phyloP scores from a whole-genome alignment of 2,329 filamentous ascomycete genomes.

The Onygenales sp. region DNA sequence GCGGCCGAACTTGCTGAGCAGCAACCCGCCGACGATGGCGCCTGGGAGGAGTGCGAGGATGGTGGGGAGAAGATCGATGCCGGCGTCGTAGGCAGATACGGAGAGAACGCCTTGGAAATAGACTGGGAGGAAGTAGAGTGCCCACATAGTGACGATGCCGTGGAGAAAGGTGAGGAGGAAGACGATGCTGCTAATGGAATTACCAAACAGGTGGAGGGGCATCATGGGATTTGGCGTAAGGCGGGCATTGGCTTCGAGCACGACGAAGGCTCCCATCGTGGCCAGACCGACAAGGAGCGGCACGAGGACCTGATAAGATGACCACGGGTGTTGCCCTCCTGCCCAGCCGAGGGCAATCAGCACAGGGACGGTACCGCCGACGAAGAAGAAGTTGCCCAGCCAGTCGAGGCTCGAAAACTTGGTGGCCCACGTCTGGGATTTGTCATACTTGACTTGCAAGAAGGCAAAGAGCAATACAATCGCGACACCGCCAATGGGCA shows the following conservation, averaged over 20 bases:
- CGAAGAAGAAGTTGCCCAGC: constrained; percentile 3
- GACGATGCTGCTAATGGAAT: constrained; percentile 29
- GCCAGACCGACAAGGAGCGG: constrained; percentile 5
- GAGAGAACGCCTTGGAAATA: constrained; percentile 33
- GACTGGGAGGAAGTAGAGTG: constrained; percentile 10
- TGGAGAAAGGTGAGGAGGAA: constrained; percentile 32
- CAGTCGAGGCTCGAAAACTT: constrained; percentile 5
- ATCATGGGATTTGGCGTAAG: constrained; percentile 26
- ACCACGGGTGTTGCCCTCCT: constrained; percentile 3
- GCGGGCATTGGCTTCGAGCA: constrained; percentile 1
- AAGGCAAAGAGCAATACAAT: constrained; percentile 18
- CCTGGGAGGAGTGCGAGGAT: constrained; percentile 18
- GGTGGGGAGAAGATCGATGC: constrained; percentile 23
- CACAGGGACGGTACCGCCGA: constrained; percentile 1
- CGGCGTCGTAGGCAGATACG: constrained; percentile 23
- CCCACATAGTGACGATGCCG: constrained; percentile 21
- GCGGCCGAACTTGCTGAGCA: constrained; percentile 24
- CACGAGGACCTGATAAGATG: constrained; percentile 2
- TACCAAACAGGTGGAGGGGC: constrained; percentile 36
- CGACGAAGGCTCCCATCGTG: constrained; percentile 1
- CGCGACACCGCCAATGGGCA: constrained; percentile 17
- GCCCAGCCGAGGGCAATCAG: constrained; percentile 3
- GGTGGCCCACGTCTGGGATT: neutral
- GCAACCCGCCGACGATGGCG: constrained; percentile 18
- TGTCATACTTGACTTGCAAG: constrained; percentile 10